phyloP scores from a whole-genome alignment of 1,139 yeast species.

The Yamadazyma dushanensis region DNA sequence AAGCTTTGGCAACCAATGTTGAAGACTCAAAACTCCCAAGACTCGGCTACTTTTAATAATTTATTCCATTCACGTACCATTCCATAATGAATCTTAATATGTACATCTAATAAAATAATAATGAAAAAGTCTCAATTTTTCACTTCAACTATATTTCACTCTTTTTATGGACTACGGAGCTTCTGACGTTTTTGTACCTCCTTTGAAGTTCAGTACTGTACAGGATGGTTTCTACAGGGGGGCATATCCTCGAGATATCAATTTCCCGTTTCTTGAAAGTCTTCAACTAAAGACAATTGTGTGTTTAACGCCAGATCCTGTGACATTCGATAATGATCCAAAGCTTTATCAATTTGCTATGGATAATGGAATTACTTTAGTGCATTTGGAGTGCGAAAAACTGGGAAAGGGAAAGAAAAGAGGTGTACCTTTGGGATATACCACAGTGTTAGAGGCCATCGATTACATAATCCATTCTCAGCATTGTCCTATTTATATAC shows the following conservation, averaged over 20 bases:
- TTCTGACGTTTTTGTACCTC: slow-evolving; percentile 63
- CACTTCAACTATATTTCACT: too few relatives aligned
- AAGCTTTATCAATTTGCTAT: slow-evolving; percentile 52
- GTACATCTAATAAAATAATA: background rate
- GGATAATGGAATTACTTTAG: slow-evolving; percentile 45
- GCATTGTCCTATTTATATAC: slow-evolving; percentile 73
- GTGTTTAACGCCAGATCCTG: slow-evolving; percentile 76
- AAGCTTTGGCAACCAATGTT: slow-evolving; percentile 70
- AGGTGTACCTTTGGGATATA: slow-evolving; percentile 74
- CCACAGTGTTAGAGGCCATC: slow-evolving; percentile 58
- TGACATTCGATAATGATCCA: slow-evolving; percentile 54
- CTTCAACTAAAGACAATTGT: slow-evolving; percentile 70
- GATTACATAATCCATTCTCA: slow-evolving; percentile 59
- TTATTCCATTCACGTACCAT: background rate
- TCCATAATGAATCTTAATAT: background rate
- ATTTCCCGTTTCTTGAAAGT: slow-evolving; percentile 68
- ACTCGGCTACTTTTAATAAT: slow-evolving; percentile 6
- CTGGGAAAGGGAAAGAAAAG: slow-evolving; percentile 76
- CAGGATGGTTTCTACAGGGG: slow-evolving; percentile 78
- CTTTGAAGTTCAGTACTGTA: slow-evolving; percentile 72
- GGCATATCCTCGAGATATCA: slow-evolving; percentile 78
- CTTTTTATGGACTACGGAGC: slow-evolving; percentile 19
- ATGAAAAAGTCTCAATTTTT: background rate
- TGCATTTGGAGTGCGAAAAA: slow-evolving; percentile 67
- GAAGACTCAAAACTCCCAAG: slow-evolving; percentile 57